phyloP scores from a whole-genome alignment of 495 filamentous ascomycete species.

The Neurospora sp. region DNA sequence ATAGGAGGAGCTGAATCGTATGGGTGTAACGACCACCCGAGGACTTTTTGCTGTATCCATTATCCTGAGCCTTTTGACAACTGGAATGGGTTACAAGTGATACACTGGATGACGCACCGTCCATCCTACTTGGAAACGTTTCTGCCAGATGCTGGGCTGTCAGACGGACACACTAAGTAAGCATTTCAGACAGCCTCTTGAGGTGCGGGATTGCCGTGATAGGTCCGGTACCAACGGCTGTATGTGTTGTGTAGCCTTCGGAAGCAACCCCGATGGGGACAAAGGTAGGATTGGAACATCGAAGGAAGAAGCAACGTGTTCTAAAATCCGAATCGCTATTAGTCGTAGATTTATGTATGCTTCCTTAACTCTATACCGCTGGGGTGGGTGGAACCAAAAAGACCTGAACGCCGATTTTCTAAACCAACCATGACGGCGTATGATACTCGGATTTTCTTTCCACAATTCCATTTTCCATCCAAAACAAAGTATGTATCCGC shows the following conservation, averaged over 20 bases:
- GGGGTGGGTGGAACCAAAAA: neutral
- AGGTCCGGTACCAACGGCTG: neutral
- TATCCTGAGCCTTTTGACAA: neutral
- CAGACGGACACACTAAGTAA: neutral
- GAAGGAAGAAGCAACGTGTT: neutral
- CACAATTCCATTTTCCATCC: neutral
- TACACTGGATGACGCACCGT: neutral
- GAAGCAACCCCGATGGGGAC: neutral
- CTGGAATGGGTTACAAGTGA: neutral
- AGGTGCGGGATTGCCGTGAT: neutral
- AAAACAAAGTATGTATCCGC: neutral
- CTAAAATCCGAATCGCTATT: neutral
- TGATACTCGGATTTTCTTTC: neutral
- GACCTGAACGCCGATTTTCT: neutral
- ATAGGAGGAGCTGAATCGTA: neutral
- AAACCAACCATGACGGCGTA: neutral
- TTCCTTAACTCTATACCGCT: neutral
- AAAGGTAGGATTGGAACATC: neutral
- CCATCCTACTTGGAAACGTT: neutral
- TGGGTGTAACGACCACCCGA: neutral
- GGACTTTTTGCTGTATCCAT: neutral
- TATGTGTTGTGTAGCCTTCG: neutral
- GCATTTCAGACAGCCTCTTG: neutral
- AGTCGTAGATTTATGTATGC: neutral
- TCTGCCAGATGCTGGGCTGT: neutral